phyloP scores from a whole-genome alignment of 352 stramenopile genomes.

The Globisporangium rhizosaccharum region DNA sequence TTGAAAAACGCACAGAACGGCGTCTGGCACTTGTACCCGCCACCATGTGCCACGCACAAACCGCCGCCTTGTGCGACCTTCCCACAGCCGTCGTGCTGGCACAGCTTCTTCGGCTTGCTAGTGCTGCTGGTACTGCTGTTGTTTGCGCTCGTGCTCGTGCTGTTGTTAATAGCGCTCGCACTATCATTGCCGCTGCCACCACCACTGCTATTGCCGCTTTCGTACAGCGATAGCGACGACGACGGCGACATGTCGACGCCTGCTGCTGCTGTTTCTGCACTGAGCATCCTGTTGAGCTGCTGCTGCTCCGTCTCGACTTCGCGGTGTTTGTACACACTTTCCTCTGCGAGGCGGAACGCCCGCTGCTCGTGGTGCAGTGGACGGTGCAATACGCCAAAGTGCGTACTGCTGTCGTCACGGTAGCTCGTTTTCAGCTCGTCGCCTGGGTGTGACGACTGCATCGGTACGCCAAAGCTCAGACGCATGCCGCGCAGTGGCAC shows the following conservation, averaged over 20 bases:
- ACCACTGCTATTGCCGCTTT: not conserved
- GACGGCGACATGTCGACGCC: slow-evolving; percentile 2
- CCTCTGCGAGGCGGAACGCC: not conserved
- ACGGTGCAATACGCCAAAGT: slow-evolving; percentile 1
- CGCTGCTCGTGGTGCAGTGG: slow-evolving; percentile 3
- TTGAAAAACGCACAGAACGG: slow-evolving; percentile 69
- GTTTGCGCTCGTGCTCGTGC: not conserved
- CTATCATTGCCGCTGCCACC: not conserved
- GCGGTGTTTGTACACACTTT: not conserved
- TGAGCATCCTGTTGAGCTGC: slow-evolving; percentile 7
- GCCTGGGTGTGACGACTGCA: not conserved
- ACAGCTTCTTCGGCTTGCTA: slow-evolving; percentile 19
- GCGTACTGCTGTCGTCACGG: slow-evolving; percentile 5
- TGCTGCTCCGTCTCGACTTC: slow-evolving; percentile 6
- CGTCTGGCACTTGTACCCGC: slow-evolving; percentile 65
- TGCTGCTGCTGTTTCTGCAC: not conserved
- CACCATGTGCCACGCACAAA: slow-evolving; percentile 60
- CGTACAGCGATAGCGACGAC: slow-evolving; percentile 1
- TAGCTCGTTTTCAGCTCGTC: slow-evolving; percentile 3
- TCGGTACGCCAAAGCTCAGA: slow-evolving; percentile 5
- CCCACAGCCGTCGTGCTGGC: slow-evolving; percentile 38
- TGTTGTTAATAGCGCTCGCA: not conserved
- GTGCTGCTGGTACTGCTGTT: not conserved
- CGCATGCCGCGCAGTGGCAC: not conserved
- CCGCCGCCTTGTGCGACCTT: slow-evolving; percentile 64